Conservation (phyloP, 495 filamentous ascomycete species). For the Tuber melanosporum region DNA sequence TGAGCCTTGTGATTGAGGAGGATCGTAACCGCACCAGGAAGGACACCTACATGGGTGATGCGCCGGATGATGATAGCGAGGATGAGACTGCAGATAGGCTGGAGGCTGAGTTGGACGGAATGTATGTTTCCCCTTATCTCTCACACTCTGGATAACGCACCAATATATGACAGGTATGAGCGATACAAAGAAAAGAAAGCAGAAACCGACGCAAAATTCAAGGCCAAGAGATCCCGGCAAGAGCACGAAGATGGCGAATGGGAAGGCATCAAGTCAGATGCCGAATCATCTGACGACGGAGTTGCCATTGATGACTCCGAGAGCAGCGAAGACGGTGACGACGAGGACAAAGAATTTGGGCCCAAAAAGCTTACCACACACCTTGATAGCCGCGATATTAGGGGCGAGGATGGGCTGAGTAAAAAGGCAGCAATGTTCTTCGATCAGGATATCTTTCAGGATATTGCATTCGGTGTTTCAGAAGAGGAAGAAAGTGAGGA, state of each 20-base stretch:
- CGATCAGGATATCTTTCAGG: slow-evolving; percentile 88
- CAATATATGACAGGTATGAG: slow-evolving; percentile 52
- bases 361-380: slow-evolving; percentile 49
- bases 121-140: slow-evolving; percentile 43
- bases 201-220: slow-evolving; percentile 72
- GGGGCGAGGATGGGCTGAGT: slow-evolving; percentile 55
- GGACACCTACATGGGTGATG: slow-evolving; percentile 55
- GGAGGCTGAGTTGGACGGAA: slow-evolving; percentile 71
- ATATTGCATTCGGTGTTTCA: slow-evolving; percentile 52
- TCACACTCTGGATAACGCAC: neutral
- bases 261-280: slow-evolving; percentile 76
- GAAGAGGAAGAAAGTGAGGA: slow-evolving; percentile 49
- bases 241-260: slow-evolving; percentile 81
- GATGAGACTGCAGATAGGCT: slow-evolving; percentile 67
- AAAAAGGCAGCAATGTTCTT: slow-evolving; percentile 85
- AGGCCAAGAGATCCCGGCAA: slow-evolving; percentile 78
- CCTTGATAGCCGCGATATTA: slow-evolving; percentile 48
- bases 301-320: slow-evolving; percentile 48
- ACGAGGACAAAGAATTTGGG: slow-evolving; percentile 44
- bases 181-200: slow-evolving; percentile 74
- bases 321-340: slow-evolving; percentile 53
- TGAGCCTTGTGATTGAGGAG: slow-evolving; percentile 54
- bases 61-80: slow-evolving; percentile 59
- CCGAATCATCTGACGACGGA: slow-evolving; percentile 52
- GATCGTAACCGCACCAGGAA: slow-evolving; percentile 51